These are phyloP conservation scores for Abrus precatorius DNA, from an alignment of 306 rosid species.

Conservation along the genomic window DNA sequence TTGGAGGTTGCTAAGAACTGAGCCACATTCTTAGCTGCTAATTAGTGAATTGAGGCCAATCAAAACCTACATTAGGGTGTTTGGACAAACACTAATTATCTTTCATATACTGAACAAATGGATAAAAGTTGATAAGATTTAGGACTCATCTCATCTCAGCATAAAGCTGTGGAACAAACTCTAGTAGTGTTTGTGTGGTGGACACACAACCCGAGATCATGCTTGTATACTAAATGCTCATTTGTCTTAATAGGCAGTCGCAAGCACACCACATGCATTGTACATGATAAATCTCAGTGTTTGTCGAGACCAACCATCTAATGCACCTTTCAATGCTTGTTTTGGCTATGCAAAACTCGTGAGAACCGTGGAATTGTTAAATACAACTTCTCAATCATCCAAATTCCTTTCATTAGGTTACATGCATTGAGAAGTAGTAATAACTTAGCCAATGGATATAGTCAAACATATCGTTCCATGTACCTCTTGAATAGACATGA, in stretches of 20 bases:
- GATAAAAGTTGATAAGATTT: slow-evolving; percentile 32
- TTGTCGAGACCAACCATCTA: slow-evolving; percentile 47
- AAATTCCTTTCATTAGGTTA: slow-evolving; percentile 9
- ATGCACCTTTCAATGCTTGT: slow-evolving; percentile 40
- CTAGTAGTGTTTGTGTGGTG: slow-evolving; percentile 31
- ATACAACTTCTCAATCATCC: slow-evolving; percentile 23
- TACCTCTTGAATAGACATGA: not conserved
- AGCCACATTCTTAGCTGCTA: too few species aligned
- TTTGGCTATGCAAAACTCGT: slow-evolving; percentile 30
- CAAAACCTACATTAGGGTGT: not conserved
- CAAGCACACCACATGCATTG: slow-evolving; percentile 39
- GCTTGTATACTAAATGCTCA: slow-evolving; percentile 39
- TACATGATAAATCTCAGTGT: slow-evolving; percentile 37
- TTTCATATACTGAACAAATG: not conserved
- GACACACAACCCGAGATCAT: slow-evolving; percentile 32
- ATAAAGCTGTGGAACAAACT: slow-evolving; percentile 2
- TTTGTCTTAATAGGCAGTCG: slow-evolving; percentile 18
- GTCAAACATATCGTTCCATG: not conserved
- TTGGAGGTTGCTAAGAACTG: too few species aligned
- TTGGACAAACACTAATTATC: slow-evolving; percentile 20
- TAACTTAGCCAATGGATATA: not conserved
- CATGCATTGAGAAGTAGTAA: not conserved
- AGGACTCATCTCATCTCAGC: not conserved
- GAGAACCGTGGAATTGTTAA: slow-evolving; percentile 9
- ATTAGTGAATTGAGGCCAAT: not conserved